Evolutionary conservation across 805 yeast genomes (phyloP), one percentile per base, ranked within the genome.

Genomic region (Ogataea henricii): DNA sequence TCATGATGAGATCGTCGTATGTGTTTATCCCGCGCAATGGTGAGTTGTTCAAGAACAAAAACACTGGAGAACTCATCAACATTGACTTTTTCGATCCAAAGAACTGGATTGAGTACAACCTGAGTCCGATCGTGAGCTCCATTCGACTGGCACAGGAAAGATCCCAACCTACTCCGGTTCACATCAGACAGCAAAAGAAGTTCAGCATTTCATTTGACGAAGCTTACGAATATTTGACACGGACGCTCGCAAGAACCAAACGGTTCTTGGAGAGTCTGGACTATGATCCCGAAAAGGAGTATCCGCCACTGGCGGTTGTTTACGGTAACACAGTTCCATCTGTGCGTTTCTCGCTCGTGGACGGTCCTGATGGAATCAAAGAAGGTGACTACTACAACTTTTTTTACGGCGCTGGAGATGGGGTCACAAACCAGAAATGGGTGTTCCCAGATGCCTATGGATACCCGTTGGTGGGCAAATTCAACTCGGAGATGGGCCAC

Each of bases 341-440:
- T 0, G 91, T 89, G 3, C 76, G 94, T 44, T 96, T 92, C 6
- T 85, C 89, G 2, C 69, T 82, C 45, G 94, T 90, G 1, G 63
- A 72, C 26, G 79, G 83, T 5, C 62, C 62, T 9, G 77, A 83
- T 36, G 94, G 82, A 30, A 82, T 91, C 49, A 74, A 69, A 48
- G 73, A 77, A 33, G 96, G 96, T 3, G 77, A 81, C 53, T 90
- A 87, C 68, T 81, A 77, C 53, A 84, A 87, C 57, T 85, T 89
- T 57, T 81, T 77, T 57, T 90, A 88, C 59, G 96, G 96, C 0
- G 88, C 89, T 4, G 97, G 97, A 13, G 97, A 91, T 64, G 97
- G 97, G 36, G 97, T 91, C 16, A 89, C 89, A 1, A 87, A 87
- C 65, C 87, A 85, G 55, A 79, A 79, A 53, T 85, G 90, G 86